phyloP scores from a whole-genome alignment of 257 asterid genomes.

The Ligustrum vulgare region DNA sequence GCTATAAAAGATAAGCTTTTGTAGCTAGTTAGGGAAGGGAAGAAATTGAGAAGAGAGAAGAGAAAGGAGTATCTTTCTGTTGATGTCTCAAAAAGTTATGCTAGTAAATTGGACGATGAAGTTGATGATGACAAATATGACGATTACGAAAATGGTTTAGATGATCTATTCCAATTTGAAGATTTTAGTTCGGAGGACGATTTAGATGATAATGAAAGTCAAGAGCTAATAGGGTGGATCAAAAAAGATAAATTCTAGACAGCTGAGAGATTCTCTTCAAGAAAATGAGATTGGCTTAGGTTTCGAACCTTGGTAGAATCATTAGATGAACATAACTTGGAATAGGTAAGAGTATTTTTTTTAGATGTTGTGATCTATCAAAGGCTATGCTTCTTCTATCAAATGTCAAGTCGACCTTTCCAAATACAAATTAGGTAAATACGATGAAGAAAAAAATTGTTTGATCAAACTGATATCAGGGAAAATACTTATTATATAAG shows the following conservation, averaged over 20 bases:
- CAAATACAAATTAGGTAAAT: background rate
- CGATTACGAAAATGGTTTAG: constrained; percentile 64
- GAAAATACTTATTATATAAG: background rate
- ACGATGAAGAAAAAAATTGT: background rate
- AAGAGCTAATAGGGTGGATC: constrained; percentile 25
- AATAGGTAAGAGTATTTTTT: background rate
- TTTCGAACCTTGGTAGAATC: constrained; percentile 63
- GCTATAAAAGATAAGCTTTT: constrained; percentile 56
- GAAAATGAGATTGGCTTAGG: constrained; percentile 25
- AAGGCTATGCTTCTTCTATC: background rate
- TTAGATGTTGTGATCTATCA: background rate
- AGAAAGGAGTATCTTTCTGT: constrained; percentile 32
- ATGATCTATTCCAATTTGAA: constrained; percentile 66
- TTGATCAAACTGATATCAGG: background rate
- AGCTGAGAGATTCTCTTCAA: constrained; percentile 33
- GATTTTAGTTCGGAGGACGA: constrained; percentile 40
- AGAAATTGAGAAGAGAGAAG: constrained; percentile 67
- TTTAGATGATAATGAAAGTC: constrained; percentile 27
- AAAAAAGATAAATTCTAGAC: constrained; percentile 58
- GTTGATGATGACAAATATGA: constrained; percentile 26
- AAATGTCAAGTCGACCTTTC: background rate
- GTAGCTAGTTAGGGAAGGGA: constrained; percentile 68
- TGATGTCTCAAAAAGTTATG: constrained; percentile 10
- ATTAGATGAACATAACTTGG: background rate
- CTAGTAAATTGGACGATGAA: constrained; percentile 24